Base-by-base conservation (phyloP, 176 grass and related monocot species). In the Carex myosuroides region DNA sequence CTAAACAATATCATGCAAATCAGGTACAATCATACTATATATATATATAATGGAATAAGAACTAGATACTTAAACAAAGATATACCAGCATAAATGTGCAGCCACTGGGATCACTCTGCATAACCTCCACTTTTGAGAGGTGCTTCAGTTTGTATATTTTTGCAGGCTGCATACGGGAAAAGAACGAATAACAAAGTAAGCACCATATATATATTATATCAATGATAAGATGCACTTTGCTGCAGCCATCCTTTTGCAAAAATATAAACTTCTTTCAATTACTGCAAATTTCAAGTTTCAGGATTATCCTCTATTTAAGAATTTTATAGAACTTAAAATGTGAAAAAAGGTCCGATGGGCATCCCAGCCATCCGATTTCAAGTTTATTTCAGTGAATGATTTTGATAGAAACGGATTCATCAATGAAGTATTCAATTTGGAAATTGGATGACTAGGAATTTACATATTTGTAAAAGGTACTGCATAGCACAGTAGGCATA, bases 141-240 rank as follows among this genome's bases (percentile, higher is more conserved):
- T 95, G 95, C 87, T 98, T 98, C 57, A 98, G 74, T 89, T 98
- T 98, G 91, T 98, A 98, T 44, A 98, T 81, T 73, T 95, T 98
- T 3, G 89, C 92, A 24, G 89, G 84, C 95, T 98, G 88, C 73
- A 60, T 33, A 32, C 44, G 11, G 21, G 21, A 30, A 76, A 50
- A 85, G 16, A 85, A 86, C 48, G 8, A 11, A 5, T 46, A 0
- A 83, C 14, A 6, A 59, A 22, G n/a, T 26, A 55, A 52, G 14
- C 7, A 2, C 24, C 10, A 2, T 5, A 8, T 6, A 39, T 35
- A 35, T 29, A 10, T 0, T 48, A 29, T 53, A 63, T n/a, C 18
- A 64, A 62, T 81, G 22, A 81, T 37, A 62, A 39, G 30, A 60
- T 7, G 21, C 24, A 62, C 14, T 21, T 59, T 63, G 11, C 16